Conservation (phyloP, 805 yeast genomes). For the Metschnikowia arizonensis region DNA sequence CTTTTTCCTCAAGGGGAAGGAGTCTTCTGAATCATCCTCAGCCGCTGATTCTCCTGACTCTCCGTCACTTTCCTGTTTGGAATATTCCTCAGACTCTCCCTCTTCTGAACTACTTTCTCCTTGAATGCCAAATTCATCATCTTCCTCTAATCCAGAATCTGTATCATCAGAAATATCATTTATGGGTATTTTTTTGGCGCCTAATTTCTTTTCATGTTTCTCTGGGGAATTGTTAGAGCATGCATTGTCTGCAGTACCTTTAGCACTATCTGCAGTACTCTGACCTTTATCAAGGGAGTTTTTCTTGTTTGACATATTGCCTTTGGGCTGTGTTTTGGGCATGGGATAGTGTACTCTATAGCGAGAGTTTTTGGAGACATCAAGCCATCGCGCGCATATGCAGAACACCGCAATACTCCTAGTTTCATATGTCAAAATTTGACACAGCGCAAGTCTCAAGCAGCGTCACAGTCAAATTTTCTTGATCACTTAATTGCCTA, state of each 20-base stretch:
- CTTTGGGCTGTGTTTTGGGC: slow-evolving; percentile 1
- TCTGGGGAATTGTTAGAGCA: too few relatives aligned
- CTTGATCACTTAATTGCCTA: too few relatives aligned
- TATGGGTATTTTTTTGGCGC: too few relatives aligned
- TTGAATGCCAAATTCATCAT: slow-evolving; percentile 26
- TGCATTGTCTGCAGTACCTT: too few relatives aligned
- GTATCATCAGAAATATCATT: slow-evolving; percentile 8
- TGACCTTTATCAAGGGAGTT: neutral
- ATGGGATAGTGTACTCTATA: neutral
- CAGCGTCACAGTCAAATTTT: too few relatives aligned
- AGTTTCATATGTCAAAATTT: too few relatives aligned
- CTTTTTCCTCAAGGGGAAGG: slow-evolving; percentile 49
- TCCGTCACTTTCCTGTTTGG: neutral
- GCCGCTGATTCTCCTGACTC: neutral
- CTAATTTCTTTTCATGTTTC: too few relatives aligned
- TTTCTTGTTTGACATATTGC: neutral
- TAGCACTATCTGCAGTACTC: neutral
- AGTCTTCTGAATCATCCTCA: too few relatives aligned
- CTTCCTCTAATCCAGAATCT: slow-evolving; percentile 22
- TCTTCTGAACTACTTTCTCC: slow-evolving; percentile 11
- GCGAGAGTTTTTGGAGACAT: slow-evolving; percentile 1
- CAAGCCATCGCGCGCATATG: slow-evolving; percentile 2
- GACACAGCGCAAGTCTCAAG: too few relatives aligned
- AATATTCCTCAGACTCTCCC: neutral
- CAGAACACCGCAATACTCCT: too few relatives aligned